These are phyloP conservation scores for Mercurialis annua DNA, from an alignment of 345 rosid species.

Conservation along the genomic window DNA sequence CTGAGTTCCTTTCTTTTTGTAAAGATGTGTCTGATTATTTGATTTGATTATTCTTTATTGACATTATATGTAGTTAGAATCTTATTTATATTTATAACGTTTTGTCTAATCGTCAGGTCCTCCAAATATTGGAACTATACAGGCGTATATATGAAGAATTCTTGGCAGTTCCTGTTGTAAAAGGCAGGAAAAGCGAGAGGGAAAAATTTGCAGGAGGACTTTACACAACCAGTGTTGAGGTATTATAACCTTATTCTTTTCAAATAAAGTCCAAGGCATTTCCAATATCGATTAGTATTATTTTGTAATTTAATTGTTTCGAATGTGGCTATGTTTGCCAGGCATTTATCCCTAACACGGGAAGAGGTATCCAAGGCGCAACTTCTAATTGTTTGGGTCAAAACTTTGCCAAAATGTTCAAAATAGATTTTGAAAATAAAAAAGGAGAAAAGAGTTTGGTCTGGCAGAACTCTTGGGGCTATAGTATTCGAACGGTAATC, in stretches of 20 bases:
- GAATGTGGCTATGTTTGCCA: constrained; percentile 25
- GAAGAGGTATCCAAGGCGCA: constrained; percentile 98
- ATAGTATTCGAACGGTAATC: constrained; percentile 74
- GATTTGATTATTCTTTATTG: not conserved
- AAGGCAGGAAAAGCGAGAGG: constrained; percentile 93
- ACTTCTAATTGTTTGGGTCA: constrained; percentile 97
- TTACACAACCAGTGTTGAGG: constrained; percentile 97
- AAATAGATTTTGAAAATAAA: constrained; percentile 85
- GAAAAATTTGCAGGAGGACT: constrained; percentile 99
- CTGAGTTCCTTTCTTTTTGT: not conserved
- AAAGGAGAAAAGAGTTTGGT: constrained; percentile 85
- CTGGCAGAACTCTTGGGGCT: constrained; percentile 99
- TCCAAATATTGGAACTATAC: constrained; percentile 80
- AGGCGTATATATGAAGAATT: constrained; percentile 84
- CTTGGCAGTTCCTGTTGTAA: constrained; percentile 85
- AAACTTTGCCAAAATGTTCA: constrained; percentile 95
- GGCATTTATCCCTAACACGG: constrained; percentile 98
- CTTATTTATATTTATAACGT: too few species aligned
- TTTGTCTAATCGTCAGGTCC: constrained; percentile 42
- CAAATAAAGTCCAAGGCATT: not conserved
- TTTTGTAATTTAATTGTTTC: not conserved
- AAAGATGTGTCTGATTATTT: not conserved
- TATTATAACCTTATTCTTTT: constrained; percentile 25
- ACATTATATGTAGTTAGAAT: not conserved
- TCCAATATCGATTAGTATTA: constrained; percentile 5